These are phyloP conservation scores for Rhododendron molle DNA, from an alignment of 148 eudicot genomes.

Conservation along the genomic window DNA sequence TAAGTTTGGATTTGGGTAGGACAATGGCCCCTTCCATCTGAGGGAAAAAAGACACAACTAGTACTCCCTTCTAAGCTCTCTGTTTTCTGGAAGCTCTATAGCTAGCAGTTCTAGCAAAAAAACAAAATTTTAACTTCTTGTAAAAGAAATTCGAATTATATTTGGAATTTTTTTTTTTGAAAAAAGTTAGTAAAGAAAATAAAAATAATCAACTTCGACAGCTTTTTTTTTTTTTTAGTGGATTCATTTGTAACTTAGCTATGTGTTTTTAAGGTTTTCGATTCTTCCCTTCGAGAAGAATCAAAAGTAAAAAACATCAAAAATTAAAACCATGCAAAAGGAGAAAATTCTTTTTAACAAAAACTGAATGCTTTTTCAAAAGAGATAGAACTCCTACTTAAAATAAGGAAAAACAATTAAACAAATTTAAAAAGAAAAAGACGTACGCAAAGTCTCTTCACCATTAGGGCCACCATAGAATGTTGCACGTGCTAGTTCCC, in stretches of 20 bases:
- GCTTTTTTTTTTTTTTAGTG: neutral
- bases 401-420: neutral
- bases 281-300: neutral
- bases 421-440: no score
- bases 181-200: neutral
- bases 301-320: neutral
- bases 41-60: no score
- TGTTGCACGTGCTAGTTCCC: neutral
- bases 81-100: no score
- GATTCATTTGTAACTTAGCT: neutral
- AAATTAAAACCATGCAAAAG: neutral
- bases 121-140: no score
- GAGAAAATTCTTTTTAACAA: neutral
- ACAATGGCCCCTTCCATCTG: no score
- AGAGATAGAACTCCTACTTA: neutral
- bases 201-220: neutral
- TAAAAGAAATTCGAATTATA: no score
- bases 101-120: no score
- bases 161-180: no score
- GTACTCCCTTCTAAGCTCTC: no score
- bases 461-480: neutral
- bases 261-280: neutral
- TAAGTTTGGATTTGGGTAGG: no score
- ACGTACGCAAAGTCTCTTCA: neutral
- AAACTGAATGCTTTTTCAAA: neutral